A percentile compares a stretch with the other conserved stretches of the same genome.
These are phyloP conservation scores for Phytophthora quininea DNA, from an alignment of 352 stramenopile genomes.

Conservation along the genomic window DNA sequence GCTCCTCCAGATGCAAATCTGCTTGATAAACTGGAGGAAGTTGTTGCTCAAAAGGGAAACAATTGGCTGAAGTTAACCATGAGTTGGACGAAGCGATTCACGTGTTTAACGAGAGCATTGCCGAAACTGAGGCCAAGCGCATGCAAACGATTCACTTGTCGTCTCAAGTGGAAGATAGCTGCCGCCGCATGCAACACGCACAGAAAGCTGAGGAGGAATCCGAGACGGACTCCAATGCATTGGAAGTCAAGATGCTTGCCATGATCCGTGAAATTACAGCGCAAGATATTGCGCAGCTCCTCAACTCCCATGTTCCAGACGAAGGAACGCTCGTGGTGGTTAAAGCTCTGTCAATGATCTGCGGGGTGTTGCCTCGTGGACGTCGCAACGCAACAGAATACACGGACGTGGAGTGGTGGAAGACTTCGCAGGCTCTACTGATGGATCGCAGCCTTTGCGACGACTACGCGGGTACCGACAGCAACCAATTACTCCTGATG, in stretches of 20 bases:
- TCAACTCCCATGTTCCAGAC: conserved; percentile 63
- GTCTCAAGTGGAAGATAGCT: conserved; percentile 62
- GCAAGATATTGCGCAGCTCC: conserved; percentile 68
- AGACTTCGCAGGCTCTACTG: conserved; percentile 73
- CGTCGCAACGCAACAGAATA: conserved; percentile 67
- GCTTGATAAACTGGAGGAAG: conserved; percentile 25
- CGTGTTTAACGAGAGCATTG: conserved; percentile 73
- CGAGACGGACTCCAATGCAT: conserved; percentile 49
- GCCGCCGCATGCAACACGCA: conserved; percentile 57
- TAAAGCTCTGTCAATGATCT: conserved; percentile 79
- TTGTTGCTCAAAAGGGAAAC: conserved; percentile 22
- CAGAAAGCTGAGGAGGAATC: conserved; percentile 54
- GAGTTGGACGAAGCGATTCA: conserved; percentile 55
- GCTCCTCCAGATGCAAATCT: conserved; percentile 8
- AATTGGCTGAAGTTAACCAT: conserved; percentile 11
- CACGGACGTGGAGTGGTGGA: conserved; percentile 82
- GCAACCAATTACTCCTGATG: conserved; percentile 55
- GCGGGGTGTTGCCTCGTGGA: conserved; percentile 58
- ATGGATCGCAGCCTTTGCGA: conserved; percentile 80
- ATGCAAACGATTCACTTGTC: conserved; percentile 46
- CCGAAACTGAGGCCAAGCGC: conserved; percentile 72
- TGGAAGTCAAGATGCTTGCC: conserved; percentile 67
- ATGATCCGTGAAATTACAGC: conserved; percentile 76
- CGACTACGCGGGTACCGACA: conserved; percentile 61
- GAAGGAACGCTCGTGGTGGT: conserved; percentile 63